phyloP scores from a whole-genome alignment of 805 yeast species.

The Yarrowia osloensis region DNA sequence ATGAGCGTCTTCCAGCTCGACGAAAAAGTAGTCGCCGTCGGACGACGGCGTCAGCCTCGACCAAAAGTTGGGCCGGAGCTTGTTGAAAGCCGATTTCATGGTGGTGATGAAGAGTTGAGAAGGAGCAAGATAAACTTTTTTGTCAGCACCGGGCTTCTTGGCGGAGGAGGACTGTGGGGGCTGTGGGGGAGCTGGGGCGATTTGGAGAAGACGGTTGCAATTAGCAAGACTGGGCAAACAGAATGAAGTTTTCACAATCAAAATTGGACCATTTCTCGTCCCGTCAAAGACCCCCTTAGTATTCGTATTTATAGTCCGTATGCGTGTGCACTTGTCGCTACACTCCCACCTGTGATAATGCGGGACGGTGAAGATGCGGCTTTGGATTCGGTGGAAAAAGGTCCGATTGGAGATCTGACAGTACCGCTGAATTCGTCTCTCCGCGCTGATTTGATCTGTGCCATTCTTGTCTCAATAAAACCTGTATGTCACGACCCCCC shows the following conservation, averaged over 20 bases:
- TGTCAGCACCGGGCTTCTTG: background rate
- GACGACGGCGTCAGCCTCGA: conserved; percentile 31
- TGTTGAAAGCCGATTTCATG: conserved; percentile 34
- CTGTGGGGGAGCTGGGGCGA: background rate
- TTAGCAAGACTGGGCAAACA: background rate
- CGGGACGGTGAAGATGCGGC: background rate
- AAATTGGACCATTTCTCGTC: background rate
- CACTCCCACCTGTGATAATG: background rate
- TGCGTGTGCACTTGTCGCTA: conserved; percentile 17
- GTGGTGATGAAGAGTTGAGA: background rate
- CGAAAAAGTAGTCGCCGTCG: conserved; percentile 54
- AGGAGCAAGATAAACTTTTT: conserved; percentile 25
- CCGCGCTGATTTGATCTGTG: background rate
- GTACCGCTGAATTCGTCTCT: background rate
- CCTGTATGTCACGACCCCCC: too few relatives aligned
- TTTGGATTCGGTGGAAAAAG: too few relatives aligned
- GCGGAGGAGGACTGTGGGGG: background rate
- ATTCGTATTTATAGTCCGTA: conserved; percentile 19
- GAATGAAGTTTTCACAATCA: background rate
- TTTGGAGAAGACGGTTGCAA: too few relatives aligned
- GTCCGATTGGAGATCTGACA: background rate
- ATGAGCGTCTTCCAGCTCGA: conserved; percentile 73
- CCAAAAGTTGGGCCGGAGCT: conserved; percentile 34
- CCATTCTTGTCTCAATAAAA: background rate
- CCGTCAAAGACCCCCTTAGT: too few relatives aligned